These are phyloP conservation scores for Volvox carteri DNA, from an alignment of 163 green algal genomes.

Conservation along the genomic window DNA sequence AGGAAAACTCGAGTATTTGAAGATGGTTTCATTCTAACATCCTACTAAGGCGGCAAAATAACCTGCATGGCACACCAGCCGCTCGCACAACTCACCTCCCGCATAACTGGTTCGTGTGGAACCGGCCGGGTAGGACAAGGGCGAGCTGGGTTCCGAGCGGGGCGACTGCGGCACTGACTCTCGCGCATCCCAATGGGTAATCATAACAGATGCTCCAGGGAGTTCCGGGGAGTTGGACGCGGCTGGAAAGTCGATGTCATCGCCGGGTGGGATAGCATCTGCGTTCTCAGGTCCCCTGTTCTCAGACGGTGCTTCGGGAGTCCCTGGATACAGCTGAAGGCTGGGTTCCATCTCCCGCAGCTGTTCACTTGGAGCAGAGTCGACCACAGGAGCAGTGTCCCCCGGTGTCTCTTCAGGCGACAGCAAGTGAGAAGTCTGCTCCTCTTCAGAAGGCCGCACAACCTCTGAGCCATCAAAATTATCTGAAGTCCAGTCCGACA, in stretches of 20 bases:
- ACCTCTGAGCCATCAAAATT: background rate
- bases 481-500: background rate
- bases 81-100: background rate
- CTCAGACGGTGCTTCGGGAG: background rate
- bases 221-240: slow-evolving; percentile 31
- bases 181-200: background rate
- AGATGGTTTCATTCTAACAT: no score
- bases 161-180: background rate
- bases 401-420: background rate
- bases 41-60: no score
- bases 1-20: no score
- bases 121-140: background rate
- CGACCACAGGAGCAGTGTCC: background rate
- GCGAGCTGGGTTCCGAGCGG: slow-evolving; percentile 18
- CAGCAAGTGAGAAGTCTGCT: background rate
- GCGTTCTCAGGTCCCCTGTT: background rate
- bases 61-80: background rate
- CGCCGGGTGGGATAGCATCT: background rate
- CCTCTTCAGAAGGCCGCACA: background rate
- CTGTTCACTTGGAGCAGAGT: background rate
- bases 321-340: background rate
- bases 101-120: slow-evolving; percentile 26
- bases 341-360: slow-evolving; percentile 18
- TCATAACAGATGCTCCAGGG: slow-evolving; percentile 15
- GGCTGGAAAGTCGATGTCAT: slow-evolving; percentile 26